A percentile compares a stretch with the other conserved stretches of the same genome.
Evolutionary conservation across 352 stramenopile species (phyloP).

Genomic region (Globisporangium nunn): DNA sequence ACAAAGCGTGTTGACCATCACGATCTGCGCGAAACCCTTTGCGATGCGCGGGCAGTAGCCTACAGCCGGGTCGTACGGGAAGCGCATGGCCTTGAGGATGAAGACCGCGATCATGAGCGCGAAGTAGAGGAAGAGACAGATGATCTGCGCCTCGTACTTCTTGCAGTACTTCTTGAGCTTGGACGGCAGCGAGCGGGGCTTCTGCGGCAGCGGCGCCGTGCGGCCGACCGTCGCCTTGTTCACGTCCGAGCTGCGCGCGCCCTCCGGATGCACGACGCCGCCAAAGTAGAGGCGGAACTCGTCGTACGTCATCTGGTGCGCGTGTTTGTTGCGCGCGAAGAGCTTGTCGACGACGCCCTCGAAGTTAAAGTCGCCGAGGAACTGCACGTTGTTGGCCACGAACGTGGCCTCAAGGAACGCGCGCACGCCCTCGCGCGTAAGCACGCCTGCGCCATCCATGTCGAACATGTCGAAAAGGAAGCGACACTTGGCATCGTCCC

Average conservation of each 20-base stretch:
- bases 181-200: constrained; percentile 9
- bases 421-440: constrained; percentile 38
- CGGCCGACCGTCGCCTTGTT: not conserved
- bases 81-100: constrained; percentile 32
- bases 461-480: constrained; percentile 72
- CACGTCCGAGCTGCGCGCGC: constrained; percentile 17
- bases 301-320: constrained; percentile 41
- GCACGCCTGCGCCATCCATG: constrained; percentile 28
- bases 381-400: constrained; percentile 42
- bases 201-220: not conserved
- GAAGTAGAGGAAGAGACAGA: constrained; percentile 41
- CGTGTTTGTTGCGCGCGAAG: constrained; percentile 30
- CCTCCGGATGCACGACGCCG: constrained; percentile 19
- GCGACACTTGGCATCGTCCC: constrained; percentile 44
- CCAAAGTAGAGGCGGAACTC: constrained; percentile 47
- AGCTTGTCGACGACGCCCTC: constrained; percentile 41
- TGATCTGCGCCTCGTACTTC: constrained; percentile 45
- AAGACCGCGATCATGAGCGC: constrained; percentile 36
- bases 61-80: constrained; percentile 38
- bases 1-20: constrained; percentile 69
- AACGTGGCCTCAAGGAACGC: constrained; percentile 61
- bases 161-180: constrained; percentile 26
- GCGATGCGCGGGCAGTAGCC: constrained; percentile 48
- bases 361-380: constrained; percentile 42
- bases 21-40: constrained; percentile 63